Percentiles rank a stretch among this genome's conserved stretches.
phyloP scores from a whole-genome alignment of 1,139 yeast genomes.

The Candida sp. region DNA sequence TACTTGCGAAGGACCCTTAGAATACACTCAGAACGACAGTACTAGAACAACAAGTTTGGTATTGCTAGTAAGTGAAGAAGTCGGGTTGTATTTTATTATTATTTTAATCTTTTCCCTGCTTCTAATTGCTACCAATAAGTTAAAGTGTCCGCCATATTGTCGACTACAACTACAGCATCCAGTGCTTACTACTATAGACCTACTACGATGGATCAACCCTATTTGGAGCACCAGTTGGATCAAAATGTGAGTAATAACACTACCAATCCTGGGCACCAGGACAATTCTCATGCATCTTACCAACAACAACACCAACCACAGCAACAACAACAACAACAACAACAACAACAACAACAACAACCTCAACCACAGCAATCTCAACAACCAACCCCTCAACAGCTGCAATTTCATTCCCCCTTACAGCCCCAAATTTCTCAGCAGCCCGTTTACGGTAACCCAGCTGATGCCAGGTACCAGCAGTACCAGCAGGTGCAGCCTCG shows the following conservation, averaged over 20 bases:
- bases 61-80: not conserved
- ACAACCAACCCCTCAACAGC: slow-evolving; percentile 11
- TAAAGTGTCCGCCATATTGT: slow-evolving; percentile 10
- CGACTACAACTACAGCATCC: slow-evolving; percentile 9
- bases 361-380: slow-evolving; percentile 5
- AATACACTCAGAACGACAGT: not conserved
- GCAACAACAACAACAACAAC: slow-evolving; percentile 15
- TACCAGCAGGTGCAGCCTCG: slow-evolving; percentile 10
- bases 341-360: slow-evolving; percentile 2
- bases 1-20: not conserved
- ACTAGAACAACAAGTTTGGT: not conserved
- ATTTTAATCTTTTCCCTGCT: not conserved
- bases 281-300: not conserved
- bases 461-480: slow-evolving; percentile 8
- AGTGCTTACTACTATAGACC: slow-evolving; percentile 4
- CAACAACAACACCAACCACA: slow-evolving; percentile 4
- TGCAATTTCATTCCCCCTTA: slow-evolving; percentile 9
- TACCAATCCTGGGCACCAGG: slow-evolving; percentile 3
- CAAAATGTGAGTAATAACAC: slow-evolving; percentile 19
- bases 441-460: not conserved
- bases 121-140: not conserved
- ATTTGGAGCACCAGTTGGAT: slow-evolving; percentile 32
- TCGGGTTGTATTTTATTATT: not conserved
- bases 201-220: slow-evolving; percentile 37
- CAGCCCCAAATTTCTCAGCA: slow-evolving; percentile 12